Evolutionary conservation across 2,329 filamentous ascomycete species (phyloP), one percentile per base, ranked within the genome.

Genomic region (Didymella glomerata): DNA sequence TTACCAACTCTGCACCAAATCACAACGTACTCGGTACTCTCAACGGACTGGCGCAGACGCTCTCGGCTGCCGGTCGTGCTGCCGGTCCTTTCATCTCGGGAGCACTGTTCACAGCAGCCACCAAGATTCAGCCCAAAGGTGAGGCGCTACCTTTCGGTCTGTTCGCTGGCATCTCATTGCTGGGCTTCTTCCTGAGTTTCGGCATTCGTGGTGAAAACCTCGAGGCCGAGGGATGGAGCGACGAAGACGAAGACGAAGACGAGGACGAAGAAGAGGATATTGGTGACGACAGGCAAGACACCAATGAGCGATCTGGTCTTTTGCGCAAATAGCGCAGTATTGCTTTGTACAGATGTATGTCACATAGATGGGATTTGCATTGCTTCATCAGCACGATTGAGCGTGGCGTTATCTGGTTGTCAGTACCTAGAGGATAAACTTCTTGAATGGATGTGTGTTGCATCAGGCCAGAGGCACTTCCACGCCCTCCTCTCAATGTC

Each of bases 1-100:
- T 99, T 66, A 98, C 93, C 36, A 99, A 99, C 70, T 96, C 91
- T 1, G 92, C 93, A 0, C 91, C 93, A 0, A 92, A 93, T 8
- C 86, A 94, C 75, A 88, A 90, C 5, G 93, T 91, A 0, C 85
- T 99, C 0, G 95, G 95, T 3, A 93, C 92, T 0, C 83, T 99
- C 25, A 97, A 99, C 71, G 95, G 95, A 10, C 85, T 98, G 30
- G 95, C 95, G 0, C 95, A 99, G 77, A 97, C 93, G 0, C 86
- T 99, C 0, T 96, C 92, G 0, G 95, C 95, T 0, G 92, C 91
- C 0, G 95, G 95, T 9, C 88, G 95, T 60, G 93, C 93, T 42
- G 85, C 92, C 0, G 95, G 95, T 0, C 95, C 95, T 0, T 93
- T 98, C 65, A 81, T 96, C 0, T 95, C 93, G 0, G 95, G 95